These are phyloP conservation scores for Silene vulgaris DNA, from an alignment of 179 eudicot genomes.

Conservation along the genomic window DNA sequence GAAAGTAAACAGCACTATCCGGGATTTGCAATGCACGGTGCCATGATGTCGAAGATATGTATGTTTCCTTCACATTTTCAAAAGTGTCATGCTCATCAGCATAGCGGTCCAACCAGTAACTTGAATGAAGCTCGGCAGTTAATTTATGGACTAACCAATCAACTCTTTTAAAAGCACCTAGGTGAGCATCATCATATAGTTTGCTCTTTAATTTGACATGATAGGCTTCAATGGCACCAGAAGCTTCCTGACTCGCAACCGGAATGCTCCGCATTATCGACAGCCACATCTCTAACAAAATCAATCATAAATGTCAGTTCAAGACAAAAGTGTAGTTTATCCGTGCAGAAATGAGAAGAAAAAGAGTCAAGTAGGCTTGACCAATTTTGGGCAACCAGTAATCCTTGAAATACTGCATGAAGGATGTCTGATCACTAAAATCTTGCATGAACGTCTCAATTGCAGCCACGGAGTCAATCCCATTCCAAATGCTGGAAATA, in stretches of 20 bases:
- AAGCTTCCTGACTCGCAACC: slow-evolving; percentile 81
- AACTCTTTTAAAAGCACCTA: slow-evolving; percentile 77
- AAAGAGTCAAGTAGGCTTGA: slow-evolving; percentile 27
- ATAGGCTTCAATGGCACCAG: slow-evolving; percentile 93
- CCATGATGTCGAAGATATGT: slow-evolving; percentile 85
- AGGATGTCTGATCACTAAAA: slow-evolving; percentile 65
- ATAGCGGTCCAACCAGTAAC: slow-evolving; percentile 84
- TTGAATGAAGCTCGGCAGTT: slow-evolving; percentile 79
- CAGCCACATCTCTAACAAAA: slow-evolving; percentile 80
- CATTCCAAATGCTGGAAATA: slow-evolving; percentile 59
- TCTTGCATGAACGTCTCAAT: slow-evolving; percentile 56
- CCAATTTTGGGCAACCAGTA: slow-evolving; percentile 89
- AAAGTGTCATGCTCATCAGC: slow-evolving; percentile 92
- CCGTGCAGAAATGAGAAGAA: not conserved
- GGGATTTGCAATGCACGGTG: slow-evolving; percentile 74
- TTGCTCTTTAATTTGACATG: slow-evolving; percentile 79
- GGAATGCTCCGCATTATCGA: slow-evolving; percentile 62
- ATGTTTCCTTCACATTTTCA: slow-evolving; percentile 69
- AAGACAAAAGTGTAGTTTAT: not conserved
- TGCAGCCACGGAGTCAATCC: slow-evolving; percentile 40
- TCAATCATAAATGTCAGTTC: slow-evolving; percentile 11
- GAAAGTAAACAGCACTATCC: slow-evolving; percentile 52
- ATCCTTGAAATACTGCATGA: slow-evolving; percentile 74
- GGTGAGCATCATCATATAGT: slow-evolving; percentile 68
- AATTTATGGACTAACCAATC: slow-evolving; percentile 92